phyloP scores from a whole-genome alignment of 805 yeast genomes.

The Myxozyma sirexii region DNA sequence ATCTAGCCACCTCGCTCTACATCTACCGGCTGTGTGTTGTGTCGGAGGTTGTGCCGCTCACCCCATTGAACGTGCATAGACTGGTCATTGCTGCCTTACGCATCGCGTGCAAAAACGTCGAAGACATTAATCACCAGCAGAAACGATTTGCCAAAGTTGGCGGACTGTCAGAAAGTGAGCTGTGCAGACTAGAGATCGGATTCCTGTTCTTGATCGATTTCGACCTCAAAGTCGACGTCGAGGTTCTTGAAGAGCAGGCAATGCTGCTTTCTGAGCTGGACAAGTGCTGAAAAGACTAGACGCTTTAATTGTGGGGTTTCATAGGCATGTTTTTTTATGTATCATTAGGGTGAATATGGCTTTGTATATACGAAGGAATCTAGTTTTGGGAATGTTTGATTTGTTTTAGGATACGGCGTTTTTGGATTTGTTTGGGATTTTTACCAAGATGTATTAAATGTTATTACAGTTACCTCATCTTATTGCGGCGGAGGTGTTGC shows the following conservation, averaged over 20 bases:
- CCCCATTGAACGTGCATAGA: conserved; percentile 48
- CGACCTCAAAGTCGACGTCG: conserved; percentile 50
- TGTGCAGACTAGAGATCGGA: conserved; percentile 54
- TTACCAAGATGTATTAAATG: no score
- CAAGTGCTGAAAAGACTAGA: background rate
- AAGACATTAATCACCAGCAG: conserved; percentile 52
- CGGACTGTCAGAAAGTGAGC: conserved; percentile 50
- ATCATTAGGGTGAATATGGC: background rate
- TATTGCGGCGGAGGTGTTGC: no score
- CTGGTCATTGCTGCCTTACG: conserved; percentile 50
- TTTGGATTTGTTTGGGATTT: background rate
- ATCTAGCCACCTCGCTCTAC: conserved; percentile 44
- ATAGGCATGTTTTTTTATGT: background rate
- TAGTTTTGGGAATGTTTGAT: background rate
- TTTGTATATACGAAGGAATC: background rate
- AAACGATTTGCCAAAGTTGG: conserved; percentile 52
- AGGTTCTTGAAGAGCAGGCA: conserved; percentile 42
- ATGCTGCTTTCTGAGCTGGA: conserved; percentile 26
- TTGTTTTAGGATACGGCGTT: background rate
- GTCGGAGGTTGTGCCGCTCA: conserved; percentile 41
- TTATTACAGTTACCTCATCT: no score
- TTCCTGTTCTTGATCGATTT: conserved; percentile 54
- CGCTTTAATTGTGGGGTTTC: no score
- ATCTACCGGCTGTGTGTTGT: conserved; percentile 43
- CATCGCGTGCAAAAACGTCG: conserved; percentile 52